Percentiles rank a stretch among this genome's conserved stretches.
Evolutionary conservation across 805 yeast species (phyloP).

Genomic region (Priceomyces haplophilus): DNA sequence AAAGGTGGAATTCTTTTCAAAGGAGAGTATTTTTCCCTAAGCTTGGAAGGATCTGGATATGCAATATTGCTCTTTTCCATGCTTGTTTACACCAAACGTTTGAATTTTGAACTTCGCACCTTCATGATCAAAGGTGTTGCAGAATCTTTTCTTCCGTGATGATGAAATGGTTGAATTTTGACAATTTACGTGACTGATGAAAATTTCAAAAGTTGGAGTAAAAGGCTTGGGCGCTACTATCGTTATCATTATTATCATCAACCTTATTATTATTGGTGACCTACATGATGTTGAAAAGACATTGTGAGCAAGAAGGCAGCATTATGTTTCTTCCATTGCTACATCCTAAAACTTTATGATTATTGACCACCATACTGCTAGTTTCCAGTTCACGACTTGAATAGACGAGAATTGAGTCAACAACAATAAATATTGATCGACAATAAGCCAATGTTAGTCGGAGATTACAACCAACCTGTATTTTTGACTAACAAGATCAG

Average conservation of each 20-base stretch:
- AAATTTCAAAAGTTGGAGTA: too few species aligned
- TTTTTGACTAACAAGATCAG: constrained; percentile 17
- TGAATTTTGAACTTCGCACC: background rate
- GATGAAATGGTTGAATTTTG: too few species aligned
- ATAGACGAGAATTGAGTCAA: constrained; percentile 17
- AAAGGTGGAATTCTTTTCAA: constrained; percentile 6
- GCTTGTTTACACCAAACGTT: background rate
- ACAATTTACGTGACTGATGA: too few species aligned
- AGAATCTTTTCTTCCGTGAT: too few species aligned
- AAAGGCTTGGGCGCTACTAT: too few species aligned
- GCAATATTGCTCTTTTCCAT: background rate
- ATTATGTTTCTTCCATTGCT: too few species aligned
- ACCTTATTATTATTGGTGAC: too few species aligned
- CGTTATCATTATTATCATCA: too few species aligned
- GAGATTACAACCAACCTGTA: constrained; percentile 16
- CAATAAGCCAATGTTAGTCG: constrained; percentile 12
- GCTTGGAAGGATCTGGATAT: constrained; percentile 5
- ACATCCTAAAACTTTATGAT: too few species aligned
- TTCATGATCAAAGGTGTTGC: background rate
- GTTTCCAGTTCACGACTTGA: constrained; percentile 15
- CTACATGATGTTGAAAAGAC: too few species aligned
- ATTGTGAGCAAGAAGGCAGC: too few species aligned
- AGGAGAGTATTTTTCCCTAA: constrained; percentile 11
- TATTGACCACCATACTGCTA: constrained; percentile 16
- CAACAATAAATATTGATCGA: constrained; percentile 15